Evolutionary conservation across 2,329 filamentous ascomycete species (phyloP).

Genomic region (Claviceps pusilla): DNA sequence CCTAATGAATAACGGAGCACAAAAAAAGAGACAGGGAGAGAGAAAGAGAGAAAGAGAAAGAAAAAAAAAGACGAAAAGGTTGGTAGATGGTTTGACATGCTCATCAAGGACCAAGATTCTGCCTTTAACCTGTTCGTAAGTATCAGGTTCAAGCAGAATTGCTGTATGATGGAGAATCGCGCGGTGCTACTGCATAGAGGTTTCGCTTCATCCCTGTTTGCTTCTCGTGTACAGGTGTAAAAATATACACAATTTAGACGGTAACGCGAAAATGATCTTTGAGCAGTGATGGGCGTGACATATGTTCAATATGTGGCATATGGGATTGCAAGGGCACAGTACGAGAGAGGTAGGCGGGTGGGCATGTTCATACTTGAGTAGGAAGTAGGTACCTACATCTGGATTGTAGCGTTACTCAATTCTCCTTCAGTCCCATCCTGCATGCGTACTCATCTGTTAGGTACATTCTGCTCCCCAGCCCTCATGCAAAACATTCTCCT

Average conservation of each 20-base stretch:
- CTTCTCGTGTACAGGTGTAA: constrained; percentile 37
- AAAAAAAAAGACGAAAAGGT: not conserved
- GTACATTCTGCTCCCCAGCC: not conserved
- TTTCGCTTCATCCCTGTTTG: constrained; percentile 29
- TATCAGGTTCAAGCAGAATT: constrained; percentile 14
- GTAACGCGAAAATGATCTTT: constrained; percentile 5
- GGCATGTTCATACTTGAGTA: no score
- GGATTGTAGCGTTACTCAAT: not conserved
- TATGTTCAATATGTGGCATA: not conserved
- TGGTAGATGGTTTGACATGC: not conserved
- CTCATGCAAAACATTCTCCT: not conserved
- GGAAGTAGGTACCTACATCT: not conserved
- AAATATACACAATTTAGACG: constrained; percentile 36
- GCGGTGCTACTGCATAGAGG: constrained; percentile 33
- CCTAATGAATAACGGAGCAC: not conserved
- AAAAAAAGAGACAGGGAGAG: not conserved
- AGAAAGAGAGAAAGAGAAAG: not conserved
- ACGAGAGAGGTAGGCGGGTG: not conserved
- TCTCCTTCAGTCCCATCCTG: not conserved
- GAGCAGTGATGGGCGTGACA: not conserved
- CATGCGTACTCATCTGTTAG: not conserved
- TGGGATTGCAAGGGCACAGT: not conserved
- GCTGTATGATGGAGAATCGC: constrained; percentile 22
- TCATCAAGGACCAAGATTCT: constrained; percentile 2
- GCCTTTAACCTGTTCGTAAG: constrained; percentile 1